Base-by-base conservation (phyloP, 345 rosid genomes). In the Aurinia saxatilis region DNA sequence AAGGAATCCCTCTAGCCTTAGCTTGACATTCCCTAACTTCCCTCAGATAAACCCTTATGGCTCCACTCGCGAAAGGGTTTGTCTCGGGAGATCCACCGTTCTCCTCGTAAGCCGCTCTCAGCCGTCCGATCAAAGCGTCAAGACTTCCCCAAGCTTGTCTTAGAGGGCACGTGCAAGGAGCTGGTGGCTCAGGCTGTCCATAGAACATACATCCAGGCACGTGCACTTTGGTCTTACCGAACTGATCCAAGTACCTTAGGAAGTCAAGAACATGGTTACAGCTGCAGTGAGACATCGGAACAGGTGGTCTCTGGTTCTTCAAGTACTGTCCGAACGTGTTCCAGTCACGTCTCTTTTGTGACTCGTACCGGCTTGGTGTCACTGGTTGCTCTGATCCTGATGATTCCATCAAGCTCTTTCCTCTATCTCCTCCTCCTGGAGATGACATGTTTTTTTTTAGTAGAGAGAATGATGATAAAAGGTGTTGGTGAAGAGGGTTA, bases 121-220 rank as follows among this genome's bases (percentile, higher is more conserved):
- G 89, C 75, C 96, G 63, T 23, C 96, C 96, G 25, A 89, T 89
- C 69, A 89, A 87, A 27, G 96, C 96, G 65, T 88, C 96, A 5
- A 89, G 96, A 60, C 91, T 84, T 33, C 96, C 93, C 96, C 96
- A 89, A 50, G 96, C 96, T 73, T 89, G 96, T 50, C 88, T 71
- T 2, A 86, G 81, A 0, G 96, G 95, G 39, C 96, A 89, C 7
- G 93, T 80, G 66, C 96, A 89, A 16, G 96, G 91, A 27, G 91
- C 95, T 4, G 96, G 96, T 0, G 96, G 96, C 63, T 86, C 95
- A 1, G 96, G 96, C 70, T 84, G 89, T 0, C 96, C 96, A 14
- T 75, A 89, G 67, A 86, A 89, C 73, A 82, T 77, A 73, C 96
- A 89, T 0, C 89, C 89, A 63, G 80, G 84, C 7, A 81, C 65